Evolutionary conservation across 257 asterid genomes (phyloP).

Genomic region (Solanum virginianum): DNA sequence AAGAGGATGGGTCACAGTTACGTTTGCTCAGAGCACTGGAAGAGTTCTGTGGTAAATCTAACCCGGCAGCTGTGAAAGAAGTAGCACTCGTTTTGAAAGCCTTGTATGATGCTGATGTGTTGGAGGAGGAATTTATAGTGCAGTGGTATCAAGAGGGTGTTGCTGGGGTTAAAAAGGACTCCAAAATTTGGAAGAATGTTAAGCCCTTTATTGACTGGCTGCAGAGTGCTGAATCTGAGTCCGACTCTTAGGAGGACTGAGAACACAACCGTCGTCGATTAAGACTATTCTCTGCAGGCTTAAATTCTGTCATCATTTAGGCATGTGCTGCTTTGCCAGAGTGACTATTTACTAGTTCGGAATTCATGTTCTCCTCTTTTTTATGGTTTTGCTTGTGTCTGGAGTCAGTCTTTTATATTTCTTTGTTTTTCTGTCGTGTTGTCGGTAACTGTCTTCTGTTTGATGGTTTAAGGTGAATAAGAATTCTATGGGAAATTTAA

Average conservation of each 20-base stretch:
- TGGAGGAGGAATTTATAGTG: constrained; percentile 13
- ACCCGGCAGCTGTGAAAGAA: constrained; percentile 9
- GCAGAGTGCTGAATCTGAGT: constrained; percentile 20
- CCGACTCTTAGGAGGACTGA: constrained; percentile 16
- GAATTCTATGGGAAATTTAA: neutral
- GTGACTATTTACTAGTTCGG: neutral
- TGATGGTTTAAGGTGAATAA: neutral
- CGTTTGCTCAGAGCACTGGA: constrained; percentile 2
- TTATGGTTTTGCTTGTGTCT: neutral
- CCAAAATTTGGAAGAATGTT: constrained; percentile 12
- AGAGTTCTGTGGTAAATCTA: constrained; percentile 1
- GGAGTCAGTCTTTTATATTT: neutral
- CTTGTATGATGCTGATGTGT: constrained; percentile 7
- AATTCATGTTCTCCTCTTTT: neutral
- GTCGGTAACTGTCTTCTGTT: neutral
- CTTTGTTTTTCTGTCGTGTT: neutral
- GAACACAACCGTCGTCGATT: neutral
- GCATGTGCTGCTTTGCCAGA: neutral
- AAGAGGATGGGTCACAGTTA: constrained; percentile 3
- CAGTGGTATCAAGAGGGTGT: constrained; percentile 9
- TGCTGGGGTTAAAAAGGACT: neutral
- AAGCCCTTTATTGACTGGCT: constrained; percentile 16
- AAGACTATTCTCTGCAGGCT: neutral
- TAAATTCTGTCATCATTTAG: neutral
- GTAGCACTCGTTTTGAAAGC: constrained; percentile 10